Evolutionary conservation across 768 basidiomycete species (phyloP), one percentile per base, ranked within the genome.

Genomic region (Naematelia encephala): DNA sequence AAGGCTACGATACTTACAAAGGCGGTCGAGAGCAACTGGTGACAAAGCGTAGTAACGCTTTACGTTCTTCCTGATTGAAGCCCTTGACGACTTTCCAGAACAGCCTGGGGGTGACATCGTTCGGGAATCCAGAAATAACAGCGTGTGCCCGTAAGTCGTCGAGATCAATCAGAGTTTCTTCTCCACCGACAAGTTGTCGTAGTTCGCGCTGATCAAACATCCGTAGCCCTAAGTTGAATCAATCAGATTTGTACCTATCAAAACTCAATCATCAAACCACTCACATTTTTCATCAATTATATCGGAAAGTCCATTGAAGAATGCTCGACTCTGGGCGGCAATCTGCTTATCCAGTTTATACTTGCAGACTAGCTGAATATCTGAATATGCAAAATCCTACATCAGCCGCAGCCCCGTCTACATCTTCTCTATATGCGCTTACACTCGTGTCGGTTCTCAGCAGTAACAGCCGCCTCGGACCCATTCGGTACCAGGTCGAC

Each of bases 191-290:
- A 1, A 98, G 80, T 49, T 94, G 87, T 73, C 92, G 91, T 2
- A 97, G 81, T 76, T 98, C 96, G 72, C 90, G 88, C 64, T 94
- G 93, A 75, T 97, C 94, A 79, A 98, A 99, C 90, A 98, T 93
- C 46, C 91, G 89, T 61, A 68, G 60, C 72, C 67, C 66, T 63
- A 49, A 34, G 8, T 14, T 8, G 3, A 30, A 44, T 56, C 49
- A 67, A 54, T 26, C 16, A 11, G 23, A 21, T 11, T 19, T 27
- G 23, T 55, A 51, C 43, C 5, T 14, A 4, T 48, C 54, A 19
- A n/a, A 22, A 16, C 14, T 73, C 77, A 34, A 45, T 87, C 84
- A 86, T 80, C 21, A 43, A 43, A 43, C 11, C n/a, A 94, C 82
- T 90, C 89, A 97, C 72, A 75, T 68, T 89, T 89, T 0, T 84